Percentiles rank a stretch among this genome's conserved stretches.
These are phyloP conservation scores for Bacidia gigantensis DNA, from an alignment of 495 filamentous ascomycete species.

Conservation along the genomic window DNA sequence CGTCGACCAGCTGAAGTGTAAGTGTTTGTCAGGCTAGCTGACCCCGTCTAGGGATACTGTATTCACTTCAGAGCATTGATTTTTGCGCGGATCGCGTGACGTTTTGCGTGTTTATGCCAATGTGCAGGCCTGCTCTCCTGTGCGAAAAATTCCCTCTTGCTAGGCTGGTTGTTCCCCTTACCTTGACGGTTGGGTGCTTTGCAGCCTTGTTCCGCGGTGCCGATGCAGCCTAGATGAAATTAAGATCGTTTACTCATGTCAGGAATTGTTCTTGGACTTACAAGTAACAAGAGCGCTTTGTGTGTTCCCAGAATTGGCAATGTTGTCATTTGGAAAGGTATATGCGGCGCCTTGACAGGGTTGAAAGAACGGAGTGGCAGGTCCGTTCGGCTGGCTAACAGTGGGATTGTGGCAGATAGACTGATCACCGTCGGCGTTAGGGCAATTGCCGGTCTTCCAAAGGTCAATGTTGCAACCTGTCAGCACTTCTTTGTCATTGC, in stretches of 20 bases:
- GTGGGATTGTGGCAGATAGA: slow-evolving; percentile 17
- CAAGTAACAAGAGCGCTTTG: background rate
- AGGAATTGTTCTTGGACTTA: too few species aligned
- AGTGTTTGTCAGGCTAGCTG: background rate
- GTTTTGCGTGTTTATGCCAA: background rate
- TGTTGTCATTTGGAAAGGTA: slow-evolving; percentile 20
- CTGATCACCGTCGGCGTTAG: slow-evolving; percentile 1
- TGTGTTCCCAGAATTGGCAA: slow-evolving; percentile 15
- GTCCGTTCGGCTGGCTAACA: slow-evolving; percentile 5
- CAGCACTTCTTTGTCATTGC: slow-evolving; percentile 9
- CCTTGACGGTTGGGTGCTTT: slow-evolving; percentile 7
- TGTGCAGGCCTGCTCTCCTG: background rate
- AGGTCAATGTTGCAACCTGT: slow-evolving; percentile 23
- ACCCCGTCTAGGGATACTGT: background rate
- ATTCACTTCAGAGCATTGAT: background rate
- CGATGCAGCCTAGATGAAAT: slow-evolving; percentile 23
- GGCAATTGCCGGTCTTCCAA: slow-evolving; percentile 10
- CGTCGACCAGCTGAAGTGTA: background rate
- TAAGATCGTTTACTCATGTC: too few species aligned
- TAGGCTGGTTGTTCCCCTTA: slow-evolving; percentile 4
- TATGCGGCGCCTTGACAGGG: slow-evolving; percentile 21
- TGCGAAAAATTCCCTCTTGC: background rate
- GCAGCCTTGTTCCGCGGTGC: slow-evolving; percentile 17
- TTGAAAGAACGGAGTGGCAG: slow-evolving; percentile 17
- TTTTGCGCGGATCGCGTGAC: background rate